Conservation (phyloP, 2,329 filamentous ascomycete genomes). For the Ophiocordyceps unilateralis region DNA sequence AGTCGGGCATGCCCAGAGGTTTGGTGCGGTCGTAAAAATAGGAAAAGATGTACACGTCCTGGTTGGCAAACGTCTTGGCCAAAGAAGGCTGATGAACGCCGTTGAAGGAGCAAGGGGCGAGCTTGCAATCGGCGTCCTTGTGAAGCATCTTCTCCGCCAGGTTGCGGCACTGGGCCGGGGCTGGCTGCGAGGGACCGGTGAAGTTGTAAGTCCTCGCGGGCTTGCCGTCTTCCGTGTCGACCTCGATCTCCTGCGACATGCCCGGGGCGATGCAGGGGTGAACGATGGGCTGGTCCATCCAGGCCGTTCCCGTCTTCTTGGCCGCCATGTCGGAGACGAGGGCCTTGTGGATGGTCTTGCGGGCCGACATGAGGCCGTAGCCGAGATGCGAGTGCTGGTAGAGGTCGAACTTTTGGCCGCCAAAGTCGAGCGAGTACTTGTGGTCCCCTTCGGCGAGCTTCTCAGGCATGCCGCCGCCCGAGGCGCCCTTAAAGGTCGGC, state of each 20-base stretch:
- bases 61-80: slow-evolving; percentile 75
- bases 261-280: slow-evolving; percentile 81
- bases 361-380: slow-evolving; percentile 90
- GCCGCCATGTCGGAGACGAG: slow-evolving; percentile 57
- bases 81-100: slow-evolving; percentile 88
- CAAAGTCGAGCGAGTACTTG: slow-evolving; percentile 85
- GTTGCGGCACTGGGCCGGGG: slow-evolving; percentile 74
- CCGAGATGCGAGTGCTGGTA: slow-evolving; percentile 98
- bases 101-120: slow-evolving; percentile 96
- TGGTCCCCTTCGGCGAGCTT: slow-evolving; percentile 80
- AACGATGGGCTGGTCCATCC: slow-evolving; percentile 52
- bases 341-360: slow-evolving; percentile 64
- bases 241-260: slow-evolving; percentile 54
- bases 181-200: slow-evolving; percentile 59
- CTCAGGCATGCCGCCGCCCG: slow-evolving; percentile 65
- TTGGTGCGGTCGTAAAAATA: slow-evolving; percentile 96
- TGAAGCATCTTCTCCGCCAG: slow-evolving; percentile 79
- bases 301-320: slow-evolving; percentile 42
- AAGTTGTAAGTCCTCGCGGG: slow-evolving; percentile 62
- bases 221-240: slow-evolving; percentile 49
- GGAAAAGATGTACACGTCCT: slow-evolving; percentile 92
- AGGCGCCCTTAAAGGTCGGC: slow-evolving; percentile 67
- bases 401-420: slow-evolving; percentile 75
- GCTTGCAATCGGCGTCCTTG: slow-evolving; percentile 66
- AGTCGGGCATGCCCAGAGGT: slow-evolving; percentile 94